phyloP scores from a whole-genome alignment of 2,329 filamentous ascomycete genomes.

The Colletotrichum musae region DNA sequence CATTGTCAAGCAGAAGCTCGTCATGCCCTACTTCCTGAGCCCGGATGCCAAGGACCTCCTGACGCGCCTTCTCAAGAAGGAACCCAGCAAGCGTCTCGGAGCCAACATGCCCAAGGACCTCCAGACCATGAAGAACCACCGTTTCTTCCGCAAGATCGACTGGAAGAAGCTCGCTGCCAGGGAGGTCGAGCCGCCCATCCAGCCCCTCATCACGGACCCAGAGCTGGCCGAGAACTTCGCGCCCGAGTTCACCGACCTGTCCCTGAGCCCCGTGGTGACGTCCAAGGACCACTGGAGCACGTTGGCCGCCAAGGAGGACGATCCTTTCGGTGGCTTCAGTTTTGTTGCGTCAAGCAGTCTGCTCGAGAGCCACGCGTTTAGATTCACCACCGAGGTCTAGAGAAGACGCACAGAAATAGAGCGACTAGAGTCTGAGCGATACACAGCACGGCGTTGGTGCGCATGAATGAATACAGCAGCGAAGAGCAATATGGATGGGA shows the following conservation, averaged over 20 bases:
- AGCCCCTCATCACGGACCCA: constrained; percentile 94
- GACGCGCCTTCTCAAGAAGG: constrained; percentile 90
- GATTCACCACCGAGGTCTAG: constrained; percentile 42
- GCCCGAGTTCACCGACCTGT: constrained; percentile 88
- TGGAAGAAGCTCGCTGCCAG: constrained; percentile 89
- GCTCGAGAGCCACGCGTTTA: constrained; percentile 64
- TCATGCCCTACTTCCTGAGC: constrained; percentile 90
- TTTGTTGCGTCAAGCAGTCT: constrained; percentile 73
- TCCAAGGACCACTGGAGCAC: constrained; percentile 58
- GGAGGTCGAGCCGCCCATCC: constrained; percentile 89
- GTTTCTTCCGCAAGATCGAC: constrained; percentile 97
- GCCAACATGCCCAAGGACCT: constrained; percentile 92
- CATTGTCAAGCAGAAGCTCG: constrained; percentile 92
- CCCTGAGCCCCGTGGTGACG: constrained; percentile 80
- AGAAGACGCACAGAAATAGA: not conserved
- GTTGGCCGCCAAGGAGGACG: constrained; percentile 53
- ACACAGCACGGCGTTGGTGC: constrained; percentile 1
- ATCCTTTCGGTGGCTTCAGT: constrained; percentile 75
- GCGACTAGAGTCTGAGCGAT: not conserved
- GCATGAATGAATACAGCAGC: not conserved
- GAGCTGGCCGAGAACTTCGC: constrained; percentile 97
- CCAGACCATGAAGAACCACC: constrained; percentile 86
- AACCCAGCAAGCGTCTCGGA: constrained; percentile 91
- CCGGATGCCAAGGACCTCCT: constrained; percentile 95
- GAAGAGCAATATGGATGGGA: constrained; percentile 3